Evolutionary conservation across 768 basidiomycete genomes (phyloP).

Genomic region (Suillus ampliporus): DNA sequence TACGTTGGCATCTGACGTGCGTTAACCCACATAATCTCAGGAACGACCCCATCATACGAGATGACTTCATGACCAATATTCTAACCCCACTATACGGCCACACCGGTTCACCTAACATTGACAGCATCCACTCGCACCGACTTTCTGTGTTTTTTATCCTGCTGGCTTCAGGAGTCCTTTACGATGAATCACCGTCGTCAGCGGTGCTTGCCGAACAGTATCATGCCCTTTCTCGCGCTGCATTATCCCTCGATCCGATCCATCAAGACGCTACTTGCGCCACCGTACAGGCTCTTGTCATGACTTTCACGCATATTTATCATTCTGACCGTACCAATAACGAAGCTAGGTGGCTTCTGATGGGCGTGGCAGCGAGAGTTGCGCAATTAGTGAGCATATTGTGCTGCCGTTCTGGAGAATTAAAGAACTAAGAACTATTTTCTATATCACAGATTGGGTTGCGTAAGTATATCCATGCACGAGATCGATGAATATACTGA

Average conservation of each 20-base stretch:
- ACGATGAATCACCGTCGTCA: conserved; percentile 45
- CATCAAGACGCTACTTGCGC: conserved; percentile 49
- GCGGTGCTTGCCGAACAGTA: conserved; percentile 44
- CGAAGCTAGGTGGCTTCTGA: conserved; percentile 55
- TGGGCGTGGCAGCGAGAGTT: conserved; percentile 48
- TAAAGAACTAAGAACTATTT: conserved; percentile 12
- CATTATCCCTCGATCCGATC: conserved; percentile 52
- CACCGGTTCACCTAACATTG: conserved; percentile 36
- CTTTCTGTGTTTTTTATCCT: conserved; percentile 60
- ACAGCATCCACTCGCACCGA: conserved; percentile 49
- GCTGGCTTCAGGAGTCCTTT: conserved; percentile 52
- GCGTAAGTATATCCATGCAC: conserved; percentile 41
- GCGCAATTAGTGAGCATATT: conserved; percentile 48
- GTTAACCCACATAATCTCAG: conserved; percentile 31
- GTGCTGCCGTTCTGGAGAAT: background rate
- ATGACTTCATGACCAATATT: conserved; percentile 48
- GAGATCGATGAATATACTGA: background rate
- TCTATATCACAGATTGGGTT: conserved; percentile 51
- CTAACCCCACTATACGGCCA: conserved; percentile 49
- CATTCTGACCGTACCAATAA: conserved; percentile 47
- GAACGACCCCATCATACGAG: conserved; percentile 49
- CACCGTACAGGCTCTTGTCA: conserved; percentile 53
- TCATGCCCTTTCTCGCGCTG: conserved; percentile 53
- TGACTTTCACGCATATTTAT: conserved; percentile 49
- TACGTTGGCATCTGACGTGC: conserved; percentile 6